phyloP scores from a whole-genome alignment of 1,139 yeast species.

The Wickerhamiella infanticola region DNA sequence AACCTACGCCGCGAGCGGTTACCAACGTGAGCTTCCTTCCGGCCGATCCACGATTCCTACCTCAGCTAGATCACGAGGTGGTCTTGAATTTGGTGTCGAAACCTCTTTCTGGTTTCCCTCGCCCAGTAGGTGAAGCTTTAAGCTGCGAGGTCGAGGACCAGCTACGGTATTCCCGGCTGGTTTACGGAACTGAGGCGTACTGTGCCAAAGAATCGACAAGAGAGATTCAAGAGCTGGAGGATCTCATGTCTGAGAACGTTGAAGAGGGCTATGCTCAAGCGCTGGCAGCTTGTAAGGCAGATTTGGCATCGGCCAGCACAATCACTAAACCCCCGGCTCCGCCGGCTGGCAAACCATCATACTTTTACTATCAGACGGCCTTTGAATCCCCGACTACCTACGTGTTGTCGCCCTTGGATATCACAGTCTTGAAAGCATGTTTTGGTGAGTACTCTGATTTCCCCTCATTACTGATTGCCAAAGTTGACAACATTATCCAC shows the following conservation, averaged over 20 bases:
- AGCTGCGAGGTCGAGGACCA: slow-evolving; percentile 6
- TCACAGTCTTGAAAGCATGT: slow-evolving; percentile 49
- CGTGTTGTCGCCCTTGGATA: slow-evolving; percentile 65
- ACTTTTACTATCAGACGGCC: slow-evolving; percentile 57
- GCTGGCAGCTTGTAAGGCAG: not conserved
- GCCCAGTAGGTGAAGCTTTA: not conserved
- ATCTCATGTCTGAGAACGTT: slow-evolving; percentile 40
- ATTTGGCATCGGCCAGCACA: not conserved
- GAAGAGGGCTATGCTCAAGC: slow-evolving; percentile 43
- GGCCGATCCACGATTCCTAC: slow-evolving; percentile 41
- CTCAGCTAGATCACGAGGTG: slow-evolving; percentile 44
- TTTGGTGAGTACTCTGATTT: slow-evolving; percentile 48
- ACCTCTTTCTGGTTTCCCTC: not conserved
- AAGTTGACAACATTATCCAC: slow-evolving; percentile 54
- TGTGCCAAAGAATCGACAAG: slow-evolving; percentile 4
- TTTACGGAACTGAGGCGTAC: slow-evolving; percentile 39
- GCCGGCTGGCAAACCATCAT: slow-evolving; percentile 27
- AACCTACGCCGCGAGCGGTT: slow-evolving; percentile 57
- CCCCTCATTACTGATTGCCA: slow-evolving; percentile 48
- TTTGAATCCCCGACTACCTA: slow-evolving; percentile 50
- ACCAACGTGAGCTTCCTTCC: slow-evolving; percentile 44
- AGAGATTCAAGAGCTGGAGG: slow-evolving; percentile 30
- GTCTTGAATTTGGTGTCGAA: slow-evolving; percentile 59
- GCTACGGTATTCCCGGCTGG: slow-evolving; percentile 39
- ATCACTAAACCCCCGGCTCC: not conserved